Evolutionary conservation across 352 stramenopile species (phyloP).

Genomic region (Phytophthora vignae): DNA sequence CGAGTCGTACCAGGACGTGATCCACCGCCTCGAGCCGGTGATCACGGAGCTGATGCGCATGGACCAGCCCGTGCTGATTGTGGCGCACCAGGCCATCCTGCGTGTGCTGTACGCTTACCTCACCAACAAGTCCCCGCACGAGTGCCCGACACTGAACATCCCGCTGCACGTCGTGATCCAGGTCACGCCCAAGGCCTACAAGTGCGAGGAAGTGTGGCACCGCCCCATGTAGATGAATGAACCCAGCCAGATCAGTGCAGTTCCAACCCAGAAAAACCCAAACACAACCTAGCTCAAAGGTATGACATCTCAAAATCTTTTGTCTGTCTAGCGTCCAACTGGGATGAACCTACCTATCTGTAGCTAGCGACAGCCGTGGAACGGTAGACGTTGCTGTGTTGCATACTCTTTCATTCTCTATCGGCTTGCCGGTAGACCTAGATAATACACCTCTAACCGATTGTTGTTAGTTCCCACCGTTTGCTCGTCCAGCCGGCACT

Average conservation of each 20-base stretch:
- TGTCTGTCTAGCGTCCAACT: slow-evolving; percentile 23
- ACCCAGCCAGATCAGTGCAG: slow-evolving; percentile 15
- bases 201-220: slow-evolving; percentile 94
- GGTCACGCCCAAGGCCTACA: slow-evolving; percentile 95
- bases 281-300: slow-evolving; percentile 14
- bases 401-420: slow-evolving; percentile 16
- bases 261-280: slow-evolving; percentile 19
- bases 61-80: slow-evolving; percentile 92
- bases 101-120: slow-evolving; percentile 97
- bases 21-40: slow-evolving; percentile 96
- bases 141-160: slow-evolving; percentile 94
- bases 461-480: slow-evolving; percentile 63
- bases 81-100: slow-evolving; percentile 96
- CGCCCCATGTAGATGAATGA: slow-evolving; percentile 73
- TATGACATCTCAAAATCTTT: slow-evolving; percentile 10
- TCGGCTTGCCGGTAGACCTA: slow-evolving; percentile 36
- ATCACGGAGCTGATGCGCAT: slow-evolving; percentile 98
- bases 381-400: slow-evolving; percentile 2
- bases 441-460: slow-evolving; percentile 75
- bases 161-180: slow-evolving; percentile 96
- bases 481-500: slow-evolving; percentile 54
- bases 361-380: slow-evolving; percentile 4
- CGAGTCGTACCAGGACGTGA: slow-evolving; percentile 98
- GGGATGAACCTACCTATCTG: neutral
- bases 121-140: slow-evolving; percentile 92